These are phyloP conservation scores for Capsicum chinense DNA, from an alignment of 257 asterid species.

Conservation along the genomic window DNA sequence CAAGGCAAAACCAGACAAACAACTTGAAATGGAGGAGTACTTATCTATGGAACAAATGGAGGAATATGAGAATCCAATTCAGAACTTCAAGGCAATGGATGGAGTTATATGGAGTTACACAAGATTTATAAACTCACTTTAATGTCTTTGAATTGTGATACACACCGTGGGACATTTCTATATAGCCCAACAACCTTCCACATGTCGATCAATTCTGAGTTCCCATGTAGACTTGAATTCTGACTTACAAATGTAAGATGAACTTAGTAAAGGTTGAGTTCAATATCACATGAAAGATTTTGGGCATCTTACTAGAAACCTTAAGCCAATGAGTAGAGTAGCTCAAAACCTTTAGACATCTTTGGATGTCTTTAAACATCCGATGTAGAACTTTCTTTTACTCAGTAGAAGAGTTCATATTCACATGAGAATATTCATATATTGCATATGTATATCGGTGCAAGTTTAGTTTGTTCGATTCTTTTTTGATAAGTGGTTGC, in stretches of 20 bases:
- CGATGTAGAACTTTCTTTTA: neutral
- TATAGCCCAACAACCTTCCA: conserved; percentile 19
- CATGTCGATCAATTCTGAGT: neutral
- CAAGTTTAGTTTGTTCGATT: neutral
- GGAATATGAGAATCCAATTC: conserved; percentile 8
- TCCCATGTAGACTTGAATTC: conserved; percentile 22
- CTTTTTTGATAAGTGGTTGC: neutral
- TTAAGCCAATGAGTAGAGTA: neutral
- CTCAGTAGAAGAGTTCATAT: conserved; percentile 15
- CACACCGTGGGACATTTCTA: neutral
- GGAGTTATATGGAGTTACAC: neutral
- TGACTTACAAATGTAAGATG: neutral
- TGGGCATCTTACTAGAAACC: neutral
- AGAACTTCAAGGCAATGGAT: neutral
- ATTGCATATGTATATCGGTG: neutral
- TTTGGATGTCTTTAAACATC: neutral
- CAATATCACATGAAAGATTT: neutral
- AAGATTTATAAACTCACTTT: conserved; percentile 11
- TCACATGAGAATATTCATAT: neutral
- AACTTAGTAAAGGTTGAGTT: conserved; percentile 2
- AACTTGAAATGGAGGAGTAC: neutral
- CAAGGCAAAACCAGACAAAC: too few relatives aligned
- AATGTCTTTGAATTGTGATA: neutral
- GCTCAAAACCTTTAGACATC: conserved; percentile 12
- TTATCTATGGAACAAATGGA: conserved; percentile 1